A percentile compares a stretch with the other conserved stretches of the same genome.
Evolutionary conservation across 2,329 filamentous ascomycete genomes (phyloP).

Genomic region (Colletotrichum orbiculare): DNA sequence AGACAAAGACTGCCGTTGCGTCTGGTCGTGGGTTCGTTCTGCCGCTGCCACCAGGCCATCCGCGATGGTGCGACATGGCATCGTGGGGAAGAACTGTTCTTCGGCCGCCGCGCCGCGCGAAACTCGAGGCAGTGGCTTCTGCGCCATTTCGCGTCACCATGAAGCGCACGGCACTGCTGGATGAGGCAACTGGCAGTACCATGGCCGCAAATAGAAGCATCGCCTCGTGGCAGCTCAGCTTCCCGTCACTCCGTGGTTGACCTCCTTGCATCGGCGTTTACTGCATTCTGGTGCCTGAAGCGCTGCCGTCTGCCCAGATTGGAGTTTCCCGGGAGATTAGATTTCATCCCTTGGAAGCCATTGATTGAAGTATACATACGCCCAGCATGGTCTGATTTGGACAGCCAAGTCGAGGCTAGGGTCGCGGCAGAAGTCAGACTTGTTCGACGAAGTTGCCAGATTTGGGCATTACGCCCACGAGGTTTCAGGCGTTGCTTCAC

Average conservation of each 20-base stretch:
- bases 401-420: no score
- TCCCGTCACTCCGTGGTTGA: background rate
- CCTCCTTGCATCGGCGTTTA: background rate
- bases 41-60: background rate
- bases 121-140: slow-evolving; percentile 11
- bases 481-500: background rate
- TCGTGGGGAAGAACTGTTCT: slow-evolving; percentile 3
- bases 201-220: slow-evolving; percentile 10
- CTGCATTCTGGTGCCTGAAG: background rate
- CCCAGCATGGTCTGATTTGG: no score
- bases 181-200: slow-evolving; percentile 4
- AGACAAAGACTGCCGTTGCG: background rate
- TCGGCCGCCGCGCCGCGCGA: slow-evolving; percentile 31
- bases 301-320: background rate
- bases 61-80: slow-evolving; percentile 30
- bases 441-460: background rate
- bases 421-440: background rate
- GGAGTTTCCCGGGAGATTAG: background rate
- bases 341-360: slow-evolving; percentile 10
- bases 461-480: background rate
- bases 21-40: slow-evolving; percentile 3
- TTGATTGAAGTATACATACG: background rate
- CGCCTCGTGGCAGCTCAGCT: background rate
- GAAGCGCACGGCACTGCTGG: slow-evolving; percentile 11
- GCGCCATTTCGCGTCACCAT: slow-evolving; percentile 21